Evolutionary conservation across 2,329 filamentous ascomycete species (phyloP).

Genomic region (Cyphellophora attinorum): DNA sequence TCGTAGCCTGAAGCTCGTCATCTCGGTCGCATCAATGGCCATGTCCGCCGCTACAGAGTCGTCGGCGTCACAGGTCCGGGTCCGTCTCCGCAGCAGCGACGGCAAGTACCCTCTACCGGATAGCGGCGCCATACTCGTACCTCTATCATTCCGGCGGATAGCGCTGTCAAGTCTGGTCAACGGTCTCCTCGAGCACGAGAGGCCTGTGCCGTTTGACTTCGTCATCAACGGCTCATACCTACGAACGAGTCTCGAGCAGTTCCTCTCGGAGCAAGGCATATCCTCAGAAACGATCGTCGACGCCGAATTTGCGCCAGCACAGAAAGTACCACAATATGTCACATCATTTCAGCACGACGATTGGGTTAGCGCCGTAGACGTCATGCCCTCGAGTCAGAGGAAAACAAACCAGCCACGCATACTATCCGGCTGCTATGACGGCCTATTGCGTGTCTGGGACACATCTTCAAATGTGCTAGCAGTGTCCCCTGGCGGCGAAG

Average conservation of each 20-base stretch:
- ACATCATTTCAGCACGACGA: slow-evolving; percentile 95
- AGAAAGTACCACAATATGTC: slow-evolving; percentile 81
- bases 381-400: slow-evolving; percentile 52
- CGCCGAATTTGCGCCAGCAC: slow-evolving; percentile 85
- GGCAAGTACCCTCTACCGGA: slow-evolving; percentile 44
- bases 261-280: slow-evolving; percentile 74
- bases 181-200: slow-evolving; percentile 46
- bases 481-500: slow-evolving; percentile 56
- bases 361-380: slow-evolving; percentile 84
- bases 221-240: slow-evolving; percentile 90
- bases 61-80: slow-evolving; percentile 37
- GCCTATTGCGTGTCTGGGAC: slow-evolving; percentile 80
- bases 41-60: slow-evolving; percentile 2
- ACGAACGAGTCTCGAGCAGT: slow-evolving; percentile 80
- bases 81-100: slow-evolving; percentile 45
- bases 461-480: slow-evolving; percentile 76
- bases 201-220: slow-evolving; percentile 64
- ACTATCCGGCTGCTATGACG: slow-evolving; percentile 90
- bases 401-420: slow-evolving; percentile 57
- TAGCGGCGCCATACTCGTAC: slow-evolving; percentile 47
- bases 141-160: slow-evolving; percentile 46
- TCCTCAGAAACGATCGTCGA: slow-evolving; percentile 79
- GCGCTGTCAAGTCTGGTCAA: slow-evolving; percentile 56
- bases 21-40: not conserved
- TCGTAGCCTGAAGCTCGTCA: too few species aligned